Percentiles rank a stretch among this genome's conserved stretches.
These are phyloP conservation scores for Candida tibetensis DNA, from an alignment of 805 yeast genomes.

Conservation along the genomic window DNA sequence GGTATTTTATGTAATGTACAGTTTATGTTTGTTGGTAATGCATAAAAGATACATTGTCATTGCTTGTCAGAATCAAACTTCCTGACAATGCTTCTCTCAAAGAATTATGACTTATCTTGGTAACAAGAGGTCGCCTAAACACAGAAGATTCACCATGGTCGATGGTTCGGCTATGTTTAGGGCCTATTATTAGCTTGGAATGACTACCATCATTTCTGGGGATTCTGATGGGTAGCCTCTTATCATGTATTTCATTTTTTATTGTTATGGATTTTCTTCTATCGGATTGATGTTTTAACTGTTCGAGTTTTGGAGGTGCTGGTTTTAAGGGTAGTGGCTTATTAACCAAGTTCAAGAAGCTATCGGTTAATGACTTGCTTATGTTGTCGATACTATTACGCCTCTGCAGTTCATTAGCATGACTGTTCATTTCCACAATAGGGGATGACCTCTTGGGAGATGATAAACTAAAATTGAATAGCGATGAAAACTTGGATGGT, in stretches of 20 bases:
- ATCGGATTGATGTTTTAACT: conserved; percentile 11
- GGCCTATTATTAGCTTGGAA: conserved; percentile 41
- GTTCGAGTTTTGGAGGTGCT: conserved; percentile 17
- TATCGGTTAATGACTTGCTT: conserved; percentile 30
- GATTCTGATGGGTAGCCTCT: conserved; percentile 29
- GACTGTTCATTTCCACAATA: not conserved
- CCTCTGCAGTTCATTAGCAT: conserved; percentile 1
- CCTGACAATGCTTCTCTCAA: conserved; percentile 43
- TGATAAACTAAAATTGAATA: conserved; percentile 17
- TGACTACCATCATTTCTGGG: conserved; percentile 33
- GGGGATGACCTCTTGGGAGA: conserved; percentile 14
- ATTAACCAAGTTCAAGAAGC: conserved; percentile 23
- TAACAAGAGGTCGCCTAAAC: conserved; percentile 31
- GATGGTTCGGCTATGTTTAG: conserved; percentile 39
- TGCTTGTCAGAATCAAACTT: conserved; percentile 5
- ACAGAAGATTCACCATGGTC: conserved; percentile 44
- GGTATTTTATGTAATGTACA: too few species aligned
- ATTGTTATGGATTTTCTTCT: conserved; percentile 21
- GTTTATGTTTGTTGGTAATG: too few species aligned
- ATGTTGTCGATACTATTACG: conserved; percentile 20
- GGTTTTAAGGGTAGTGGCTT: conserved; percentile 5
- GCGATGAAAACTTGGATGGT: conserved; percentile 16
- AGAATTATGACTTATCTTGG: conserved; percentile 47
- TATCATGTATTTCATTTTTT: conserved; percentile 26
- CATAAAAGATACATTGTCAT: too few species aligned